phyloP scores from a whole-genome alignment of 2,329 filamentous ascomycete species.

The Graphium sp. region DNA sequence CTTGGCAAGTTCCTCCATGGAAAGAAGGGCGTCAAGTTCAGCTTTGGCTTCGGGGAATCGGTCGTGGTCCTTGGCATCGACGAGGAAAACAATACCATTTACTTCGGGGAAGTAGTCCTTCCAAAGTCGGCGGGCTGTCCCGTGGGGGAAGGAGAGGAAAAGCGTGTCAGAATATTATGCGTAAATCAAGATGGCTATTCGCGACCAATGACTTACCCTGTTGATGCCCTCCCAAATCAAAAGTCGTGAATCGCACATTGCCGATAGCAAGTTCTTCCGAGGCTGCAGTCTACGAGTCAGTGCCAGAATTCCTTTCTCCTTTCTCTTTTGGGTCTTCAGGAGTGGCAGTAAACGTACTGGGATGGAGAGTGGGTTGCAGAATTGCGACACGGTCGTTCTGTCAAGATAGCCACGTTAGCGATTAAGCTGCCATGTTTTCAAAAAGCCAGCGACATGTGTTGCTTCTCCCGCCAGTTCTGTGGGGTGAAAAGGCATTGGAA shows the following conservation, averaged over 20 bases:
- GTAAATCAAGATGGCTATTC: background rate
- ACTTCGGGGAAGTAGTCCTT: slow-evolving; percentile 96
- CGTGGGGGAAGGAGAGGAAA: background rate
- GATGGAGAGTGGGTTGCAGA: slow-evolving; percentile 78
- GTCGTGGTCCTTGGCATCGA: slow-evolving; percentile 95
- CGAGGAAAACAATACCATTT: slow-evolving; percentile 90
- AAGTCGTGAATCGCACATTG: slow-evolving; percentile 87
- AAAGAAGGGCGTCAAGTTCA: slow-evolving; percentile 85
- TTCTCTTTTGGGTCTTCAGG: no score
- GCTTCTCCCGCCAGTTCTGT: no score
- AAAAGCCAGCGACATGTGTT: no score
- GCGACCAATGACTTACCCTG: slow-evolving; percentile 43
- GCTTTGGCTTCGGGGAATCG: slow-evolving; percentile 88
- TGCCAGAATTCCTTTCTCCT: no score
- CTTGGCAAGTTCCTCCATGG: slow-evolving; percentile 93
- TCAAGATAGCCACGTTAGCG: slow-evolving; percentile 1
- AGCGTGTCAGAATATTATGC: slow-evolving; percentile 4
- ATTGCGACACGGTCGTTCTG: slow-evolving; percentile 88
- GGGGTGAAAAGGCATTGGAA: background rate
- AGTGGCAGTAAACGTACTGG: slow-evolving; percentile 55
- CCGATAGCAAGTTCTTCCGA: slow-evolving; percentile 87
- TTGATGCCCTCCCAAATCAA: slow-evolving; percentile 85
- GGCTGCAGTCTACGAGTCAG: slow-evolving; percentile 25
- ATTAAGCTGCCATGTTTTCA: no score
- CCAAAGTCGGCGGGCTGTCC: slow-evolving; percentile 73